Percentiles rank a stretch among this genome's conserved stretches.
Conservation (phyloP, 2,329 filamentous ascomycete genomes). For the Epichloe sibirici region DNA sequence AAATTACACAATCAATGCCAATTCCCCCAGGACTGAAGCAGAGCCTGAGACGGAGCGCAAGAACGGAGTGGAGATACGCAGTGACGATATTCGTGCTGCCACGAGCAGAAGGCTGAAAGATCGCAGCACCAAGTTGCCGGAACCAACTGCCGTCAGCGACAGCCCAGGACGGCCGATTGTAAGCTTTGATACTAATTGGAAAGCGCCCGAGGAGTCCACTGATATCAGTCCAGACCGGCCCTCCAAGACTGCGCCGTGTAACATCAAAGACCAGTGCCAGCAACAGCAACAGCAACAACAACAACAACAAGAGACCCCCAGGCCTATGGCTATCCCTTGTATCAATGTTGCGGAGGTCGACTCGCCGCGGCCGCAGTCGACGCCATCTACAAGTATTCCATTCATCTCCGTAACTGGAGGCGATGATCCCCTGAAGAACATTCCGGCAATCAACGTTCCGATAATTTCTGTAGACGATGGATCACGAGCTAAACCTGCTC, state of each 20-base stretch:
- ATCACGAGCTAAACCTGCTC: slow-evolving; percentile 25
- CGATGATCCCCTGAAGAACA: slow-evolving; percentile 10
- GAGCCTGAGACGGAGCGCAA: slow-evolving; percentile 44
- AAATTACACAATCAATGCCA: slow-evolving; percentile 59
- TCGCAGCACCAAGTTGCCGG: slow-evolving; percentile 75
- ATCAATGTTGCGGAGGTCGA: slow-evolving; percentile 40
- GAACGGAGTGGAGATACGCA: slow-evolving; percentile 70
- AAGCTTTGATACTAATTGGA: slow-evolving; percentile 85
- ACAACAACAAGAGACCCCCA: slow-evolving; percentile 7
- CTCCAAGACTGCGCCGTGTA: slow-evolving; percentile 14
- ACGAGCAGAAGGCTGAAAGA: slow-evolving; percentile 83
- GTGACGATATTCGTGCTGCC: slow-evolving; percentile 79
- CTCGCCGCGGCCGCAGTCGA: slow-evolving; percentile 20
- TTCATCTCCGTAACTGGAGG: slow-evolving; percentile 23
- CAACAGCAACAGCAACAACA: slow-evolving; percentile 2
- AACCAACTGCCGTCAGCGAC: slow-evolving; percentile 83
- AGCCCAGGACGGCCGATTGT: slow-evolving; percentile 86
- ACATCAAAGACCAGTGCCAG: slow-evolving; percentile 10
- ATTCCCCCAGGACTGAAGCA: slow-evolving; percentile 21
- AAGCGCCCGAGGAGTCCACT: slow-evolving; percentile 56
- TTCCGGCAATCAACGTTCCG: slow-evolving; percentile 34
- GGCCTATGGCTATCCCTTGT: slow-evolving; percentile 37
- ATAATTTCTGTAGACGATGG: slow-evolving; percentile 31
- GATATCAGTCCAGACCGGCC: slow-evolving; percentile 45
- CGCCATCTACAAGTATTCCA: slow-evolving; percentile 19